Conservation (phyloP, 805 yeast genomes). For the Barnettozyma wickerhamii region DNA sequence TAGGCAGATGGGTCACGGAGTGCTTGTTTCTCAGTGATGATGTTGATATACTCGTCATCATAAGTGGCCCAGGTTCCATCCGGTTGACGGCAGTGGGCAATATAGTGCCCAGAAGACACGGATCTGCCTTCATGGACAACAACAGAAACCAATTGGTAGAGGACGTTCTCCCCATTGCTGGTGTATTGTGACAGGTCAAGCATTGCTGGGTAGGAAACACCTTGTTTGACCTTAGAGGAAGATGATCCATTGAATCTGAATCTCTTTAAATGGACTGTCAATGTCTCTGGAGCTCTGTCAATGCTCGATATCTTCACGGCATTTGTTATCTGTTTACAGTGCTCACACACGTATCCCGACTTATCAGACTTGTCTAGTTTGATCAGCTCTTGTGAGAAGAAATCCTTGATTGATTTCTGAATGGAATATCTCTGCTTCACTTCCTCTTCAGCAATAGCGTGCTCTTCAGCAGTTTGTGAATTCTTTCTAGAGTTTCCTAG, state of each 20-base stretch:
- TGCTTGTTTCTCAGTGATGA: conserved; percentile 66
- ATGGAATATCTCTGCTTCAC: conserved; percentile 50
- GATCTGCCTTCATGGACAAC: conserved; percentile 95
- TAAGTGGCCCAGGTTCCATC: conserved; percentile 91
- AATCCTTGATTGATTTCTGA: conserved; percentile 71
- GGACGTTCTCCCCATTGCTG: conserved; percentile 40
- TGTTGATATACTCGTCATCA: conserved; percentile 86
- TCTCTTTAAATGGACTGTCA: conserved; percentile 82
- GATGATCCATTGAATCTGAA: conserved; percentile 81
- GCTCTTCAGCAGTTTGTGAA: conserved; percentile 7
- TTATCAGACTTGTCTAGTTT: conserved; percentile 62
- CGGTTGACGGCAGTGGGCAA: conserved; percentile 88
- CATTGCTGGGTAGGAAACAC: conserved; percentile 73
- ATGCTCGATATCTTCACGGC: conserved; percentile 77
- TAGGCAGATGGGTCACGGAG: conserved; percentile 86
- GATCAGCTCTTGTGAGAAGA: conserved; percentile 78
- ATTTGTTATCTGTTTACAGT: conserved; percentile 69
- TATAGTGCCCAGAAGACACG: conserved; percentile 87
- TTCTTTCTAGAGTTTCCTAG: conserved; percentile 33
- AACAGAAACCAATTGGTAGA: conserved; percentile 74
- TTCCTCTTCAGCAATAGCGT: conserved; percentile 9
- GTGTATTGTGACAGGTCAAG: conserved; percentile 69
- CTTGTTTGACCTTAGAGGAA: conserved; percentile 83
- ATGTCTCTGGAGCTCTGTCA: conserved; percentile 80
- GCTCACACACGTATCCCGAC: conserved; percentile 83